Conservation (phyloP, 2,329 filamentous ascomycete species). For the Purpureocillium lavendulum region DNA sequence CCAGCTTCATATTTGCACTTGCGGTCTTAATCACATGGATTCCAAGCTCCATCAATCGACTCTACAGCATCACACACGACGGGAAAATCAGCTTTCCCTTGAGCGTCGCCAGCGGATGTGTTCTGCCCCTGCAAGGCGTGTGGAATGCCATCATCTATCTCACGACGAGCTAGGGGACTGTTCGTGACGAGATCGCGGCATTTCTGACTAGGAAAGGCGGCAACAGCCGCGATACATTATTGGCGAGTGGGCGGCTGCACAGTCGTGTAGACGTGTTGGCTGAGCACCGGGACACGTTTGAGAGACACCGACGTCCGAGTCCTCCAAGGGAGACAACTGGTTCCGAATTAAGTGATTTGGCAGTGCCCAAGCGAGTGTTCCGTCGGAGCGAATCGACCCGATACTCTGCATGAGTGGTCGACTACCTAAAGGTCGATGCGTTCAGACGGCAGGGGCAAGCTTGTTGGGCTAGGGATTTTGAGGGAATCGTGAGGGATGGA, state of each 20-base stretch:
- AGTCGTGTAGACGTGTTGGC: conserved; percentile 14
- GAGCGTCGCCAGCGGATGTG: conserved; percentile 60
- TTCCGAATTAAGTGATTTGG: conserved; percentile 6
- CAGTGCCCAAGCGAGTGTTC: neutral
- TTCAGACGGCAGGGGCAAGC: too few species aligned
- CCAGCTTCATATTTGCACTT: conserved; percentile 52
- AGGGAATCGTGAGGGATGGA: too few species aligned
- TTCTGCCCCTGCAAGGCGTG: conserved; percentile 68
- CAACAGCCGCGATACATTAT: conserved; percentile 4
- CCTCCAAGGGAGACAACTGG: neutral
- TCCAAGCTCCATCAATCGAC: conserved; percentile 62
- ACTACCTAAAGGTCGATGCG: too few species aligned
- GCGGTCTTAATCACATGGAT: conserved; percentile 54
- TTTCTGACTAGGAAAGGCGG: conserved; percentile 9
- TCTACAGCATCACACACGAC: conserved; percentile 53
- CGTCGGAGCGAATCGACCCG: neutral
- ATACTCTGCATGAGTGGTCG: neutral
- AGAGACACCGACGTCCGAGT: conserved; percentile 8
- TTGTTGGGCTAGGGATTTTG: too few species aligned
- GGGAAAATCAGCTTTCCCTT: conserved; percentile 50
- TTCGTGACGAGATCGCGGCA: conserved; percentile 16
- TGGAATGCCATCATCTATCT: conserved; percentile 76
- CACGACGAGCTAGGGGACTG: conserved; percentile 46
- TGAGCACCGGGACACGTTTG: conserved; percentile 14
- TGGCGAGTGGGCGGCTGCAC: conserved; percentile 14